Conservation (phyloP, 2,329 filamentous ascomycete species). For the Sordariomycetes sp. region DNA sequence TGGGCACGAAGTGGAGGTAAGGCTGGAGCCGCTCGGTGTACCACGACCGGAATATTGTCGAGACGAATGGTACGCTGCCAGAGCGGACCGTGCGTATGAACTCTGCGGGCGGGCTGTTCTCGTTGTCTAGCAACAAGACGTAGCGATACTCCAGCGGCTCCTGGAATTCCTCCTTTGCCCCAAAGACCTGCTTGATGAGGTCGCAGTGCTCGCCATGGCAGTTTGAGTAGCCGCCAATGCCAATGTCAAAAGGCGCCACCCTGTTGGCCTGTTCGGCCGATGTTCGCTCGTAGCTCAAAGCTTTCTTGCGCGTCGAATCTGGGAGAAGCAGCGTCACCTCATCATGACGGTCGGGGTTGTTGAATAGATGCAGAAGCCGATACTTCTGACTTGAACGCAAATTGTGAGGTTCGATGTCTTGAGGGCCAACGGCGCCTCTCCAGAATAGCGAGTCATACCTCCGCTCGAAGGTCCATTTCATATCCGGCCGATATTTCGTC, state of each 20-base stretch:
- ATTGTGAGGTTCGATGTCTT: conserved; percentile 35
- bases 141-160: conserved; percentile 58
- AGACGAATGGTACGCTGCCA: conserved; percentile 58
- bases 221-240: conserved; percentile 47
- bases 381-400: conserved; percentile 61
- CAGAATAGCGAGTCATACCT: conserved; percentile 64
- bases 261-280: conserved; percentile 42
- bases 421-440: conserved; percentile 60
- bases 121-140: conserved; percentile 64
- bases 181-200: conserved; percentile 19
- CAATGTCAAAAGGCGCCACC: conserved; percentile 44
- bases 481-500: conserved; percentile 31
- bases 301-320: conserved; percentile 20
- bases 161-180: conserved; percentile 23
- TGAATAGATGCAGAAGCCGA: conserved; percentile 61
- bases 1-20: conserved; percentile 74
- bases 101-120: conserved; percentile 50
- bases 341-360: conserved; percentile 42
- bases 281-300: conserved; percentile 48
- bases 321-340: conserved; percentile 49
- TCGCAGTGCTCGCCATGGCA: conserved; percentile 38
- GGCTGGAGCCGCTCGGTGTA: conserved; percentile 64
- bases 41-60: conserved; percentile 70
- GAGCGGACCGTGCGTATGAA: conserved; percentile 59
- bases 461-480: conserved; percentile 39